Percentiles rank a stretch among this genome's conserved stretches.
phyloP scores from a whole-genome alignment of 116 monocot species.

The Zostera marina region DNA sequence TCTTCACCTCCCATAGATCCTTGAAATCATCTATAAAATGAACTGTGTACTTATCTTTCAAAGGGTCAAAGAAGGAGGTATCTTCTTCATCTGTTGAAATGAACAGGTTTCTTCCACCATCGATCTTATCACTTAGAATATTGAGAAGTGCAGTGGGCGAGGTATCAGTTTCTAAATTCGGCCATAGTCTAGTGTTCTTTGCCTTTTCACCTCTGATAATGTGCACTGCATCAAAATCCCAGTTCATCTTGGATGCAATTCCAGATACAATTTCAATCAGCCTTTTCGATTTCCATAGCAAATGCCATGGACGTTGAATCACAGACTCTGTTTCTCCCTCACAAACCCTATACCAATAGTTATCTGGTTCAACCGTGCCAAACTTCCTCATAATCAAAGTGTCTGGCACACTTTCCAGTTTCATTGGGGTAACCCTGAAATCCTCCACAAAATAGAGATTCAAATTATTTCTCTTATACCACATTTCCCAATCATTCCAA shows the following conservation, averaged over 20 bases:
- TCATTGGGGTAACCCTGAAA: slow-evolving; percentile 56
- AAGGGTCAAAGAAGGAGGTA: slow-evolving; percentile 47
- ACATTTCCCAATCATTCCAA: slow-evolving; percentile 73
- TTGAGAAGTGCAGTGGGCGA: slow-evolving; percentile 57
- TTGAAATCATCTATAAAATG: slow-evolving; percentile 78
- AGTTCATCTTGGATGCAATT: slow-evolving; percentile 63
- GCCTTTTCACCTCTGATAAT: slow-evolving; percentile 69
- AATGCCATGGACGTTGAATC: slow-evolving; percentile 67
- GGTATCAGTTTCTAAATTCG: slow-evolving; percentile 61
- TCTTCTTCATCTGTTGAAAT: slow-evolving; percentile 60
- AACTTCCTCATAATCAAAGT: slow-evolving; percentile 88
- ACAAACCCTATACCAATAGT: slow-evolving; percentile 94
- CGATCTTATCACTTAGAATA: slow-evolving; percentile 50
- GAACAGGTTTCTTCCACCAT: slow-evolving; percentile 61
- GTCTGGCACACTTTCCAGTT: slow-evolving; percentile 39
- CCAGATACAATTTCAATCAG: slow-evolving; percentile 83
- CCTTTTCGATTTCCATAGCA: slow-evolving; percentile 68
- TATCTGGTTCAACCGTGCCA: slow-evolving; percentile 72
- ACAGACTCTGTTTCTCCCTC: slow-evolving; percentile 83
- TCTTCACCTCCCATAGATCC: slow-evolving; percentile 72
- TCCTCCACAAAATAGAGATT: slow-evolving; percentile 65
- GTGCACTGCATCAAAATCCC: slow-evolving; percentile 86
- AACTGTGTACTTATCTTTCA: slow-evolving; percentile 61
- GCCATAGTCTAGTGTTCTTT: slow-evolving; percentile 56
- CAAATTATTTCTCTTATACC: slow-evolving; percentile 61